Base-by-base conservation (phyloP, 345 rosid species). In the Sapria himalayana region DNA sequence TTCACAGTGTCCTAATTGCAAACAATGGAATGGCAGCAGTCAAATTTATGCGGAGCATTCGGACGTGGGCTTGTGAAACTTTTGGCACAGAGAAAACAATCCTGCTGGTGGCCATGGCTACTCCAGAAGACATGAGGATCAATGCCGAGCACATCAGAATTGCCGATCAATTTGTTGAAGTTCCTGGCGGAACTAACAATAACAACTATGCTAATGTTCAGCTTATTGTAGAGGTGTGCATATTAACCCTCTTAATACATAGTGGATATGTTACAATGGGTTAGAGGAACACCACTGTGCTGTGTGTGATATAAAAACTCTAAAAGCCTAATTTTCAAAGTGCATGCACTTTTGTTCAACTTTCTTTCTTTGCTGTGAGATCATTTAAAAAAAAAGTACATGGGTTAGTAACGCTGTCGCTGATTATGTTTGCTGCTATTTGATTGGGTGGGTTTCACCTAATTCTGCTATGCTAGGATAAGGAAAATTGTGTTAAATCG, bases 1-100 rank as follows among this genome's bases (percentile, higher is more conserved):
- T 91, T 19, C 95, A 77, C 41, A 91, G 95, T 60, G 77, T 91
- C 60, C 63, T 91, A 60, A 74, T 91, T 5, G 76, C 99, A 9
- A 91, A 91, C 65, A 91, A 91, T 67, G 99, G 95, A 60, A 91
- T 91, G 99, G 99, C 99, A 9, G 95, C 99, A 55, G 99, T 91
- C 46, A 91, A 91, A 67, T 91, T 91, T 51, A 91, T 91, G 10
- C 84, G 99, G 11, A 84, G 99, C 47, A 45, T 84, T 54, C 70
- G 99, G 54, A 73, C 92, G 19, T 91, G 99, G 99, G 93, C 99
- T 40, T 91, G 84, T 41, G 99, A 84, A 64, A 91, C 95, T 15
- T 91, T 84, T 54, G 99, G 99, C 47, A 63, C 92, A 0, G 99
- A 91, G 55, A 91, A 73, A 57, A 95, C 99, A 22, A 75, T 91